Conservation (phyloP, 1,139 yeast genomes). For the Taiozyma sp. region DNA sequence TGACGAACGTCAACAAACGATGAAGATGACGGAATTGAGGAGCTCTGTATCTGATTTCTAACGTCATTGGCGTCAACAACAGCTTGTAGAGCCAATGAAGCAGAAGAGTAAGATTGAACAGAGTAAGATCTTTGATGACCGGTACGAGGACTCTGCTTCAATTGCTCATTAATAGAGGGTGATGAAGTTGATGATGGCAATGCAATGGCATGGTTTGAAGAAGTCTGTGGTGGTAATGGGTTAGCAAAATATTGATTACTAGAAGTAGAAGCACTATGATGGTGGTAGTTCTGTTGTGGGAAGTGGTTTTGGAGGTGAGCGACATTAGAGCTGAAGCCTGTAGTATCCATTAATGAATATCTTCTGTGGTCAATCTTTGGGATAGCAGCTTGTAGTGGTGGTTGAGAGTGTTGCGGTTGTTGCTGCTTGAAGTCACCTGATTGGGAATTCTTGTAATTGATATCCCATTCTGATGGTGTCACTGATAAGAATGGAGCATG, state of each 20-base stretch:
- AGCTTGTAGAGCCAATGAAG: slow-evolving; percentile 63
- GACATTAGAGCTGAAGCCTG: slow-evolving; percentile 12
- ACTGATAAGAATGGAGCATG: slow-evolving; percentile 79
- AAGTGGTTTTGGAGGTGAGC: slow-evolving; percentile 9
- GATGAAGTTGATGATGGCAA: slow-evolving; percentile 37
- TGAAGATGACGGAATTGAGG: slow-evolving; percentile 28
- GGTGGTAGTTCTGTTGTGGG: slow-evolving; percentile 16
- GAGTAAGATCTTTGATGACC: slow-evolving; percentile 32
- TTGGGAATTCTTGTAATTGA: slow-evolving; percentile 16
- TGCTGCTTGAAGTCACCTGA: neutral
- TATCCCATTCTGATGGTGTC: slow-evolving; percentile 90
- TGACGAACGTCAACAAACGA: slow-evolving; percentile 23
- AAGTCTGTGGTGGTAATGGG: slow-evolving; percentile 45
- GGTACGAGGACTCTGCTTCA: slow-evolving; percentile 13
- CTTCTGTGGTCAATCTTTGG: slow-evolving; percentile 31
- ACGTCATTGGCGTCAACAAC: slow-evolving; percentile 54
- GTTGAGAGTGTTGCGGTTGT: slow-evolving; percentile 3
- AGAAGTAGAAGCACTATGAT: neutral
- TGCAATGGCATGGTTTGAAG: slow-evolving; percentile 47
- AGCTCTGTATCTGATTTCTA: slow-evolving; percentile 27
- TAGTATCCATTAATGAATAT: slow-evolving; percentile 36
- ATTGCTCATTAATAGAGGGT: slow-evolving; percentile 21
- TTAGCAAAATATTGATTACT: slow-evolving; percentile 33
- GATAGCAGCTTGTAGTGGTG: slow-evolving; percentile 2
- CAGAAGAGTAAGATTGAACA: slow-evolving; percentile 32